Evolutionary conservation across 306 rosid species (phyloP).

Genomic region (Dalbergia oliveri): DNA sequence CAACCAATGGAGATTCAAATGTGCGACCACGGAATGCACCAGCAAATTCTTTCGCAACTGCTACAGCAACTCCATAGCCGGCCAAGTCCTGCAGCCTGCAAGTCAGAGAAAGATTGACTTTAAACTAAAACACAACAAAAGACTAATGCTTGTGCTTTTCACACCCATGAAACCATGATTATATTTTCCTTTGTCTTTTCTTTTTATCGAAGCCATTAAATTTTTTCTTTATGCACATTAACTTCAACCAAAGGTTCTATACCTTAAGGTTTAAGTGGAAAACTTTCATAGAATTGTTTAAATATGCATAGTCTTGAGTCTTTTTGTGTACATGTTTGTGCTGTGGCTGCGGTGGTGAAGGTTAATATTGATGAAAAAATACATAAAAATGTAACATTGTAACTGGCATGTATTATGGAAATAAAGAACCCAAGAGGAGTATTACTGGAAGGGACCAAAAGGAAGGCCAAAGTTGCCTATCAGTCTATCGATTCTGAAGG

Average conservation of each 20-base stretch:
- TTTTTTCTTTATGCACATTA: neutral
- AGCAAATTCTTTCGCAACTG: conserved; percentile 69
- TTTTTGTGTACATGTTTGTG: neutral
- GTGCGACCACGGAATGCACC: conserved; percentile 73
- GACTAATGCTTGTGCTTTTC: conserved; percentile 5
- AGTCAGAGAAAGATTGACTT: conserved; percentile 43
- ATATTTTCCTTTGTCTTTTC: neutral
- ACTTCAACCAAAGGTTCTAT: conserved; percentile 22
- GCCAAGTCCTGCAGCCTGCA: conserved; percentile 93
- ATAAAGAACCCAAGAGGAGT: conserved; percentile 43
- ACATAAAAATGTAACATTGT: conserved; percentile 17
- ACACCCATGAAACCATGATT: conserved; percentile 23
- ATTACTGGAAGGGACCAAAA: conserved; percentile 93
- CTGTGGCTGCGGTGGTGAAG: neutral
- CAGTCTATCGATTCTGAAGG: conserved; percentile 79
- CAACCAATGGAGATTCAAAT: conserved; percentile 68
- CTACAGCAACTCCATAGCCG: conserved; percentile 85
- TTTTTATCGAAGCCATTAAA: too few species aligned
- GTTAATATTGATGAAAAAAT: conserved; percentile 20
- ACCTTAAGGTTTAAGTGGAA: conserved; percentile 17
- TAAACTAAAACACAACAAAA: conserved; percentile 2
- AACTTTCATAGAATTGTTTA: conserved; percentile 15
- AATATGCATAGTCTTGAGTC: conserved; percentile 8
- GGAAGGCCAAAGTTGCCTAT: conserved; percentile 90
- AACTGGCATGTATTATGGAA: conserved; percentile 31